These are phyloP conservation scores for Sclerotinia nivalis DNA, from an alignment of 2,329 filamentous ascomycete genomes.

Conservation along the genomic window DNA sequence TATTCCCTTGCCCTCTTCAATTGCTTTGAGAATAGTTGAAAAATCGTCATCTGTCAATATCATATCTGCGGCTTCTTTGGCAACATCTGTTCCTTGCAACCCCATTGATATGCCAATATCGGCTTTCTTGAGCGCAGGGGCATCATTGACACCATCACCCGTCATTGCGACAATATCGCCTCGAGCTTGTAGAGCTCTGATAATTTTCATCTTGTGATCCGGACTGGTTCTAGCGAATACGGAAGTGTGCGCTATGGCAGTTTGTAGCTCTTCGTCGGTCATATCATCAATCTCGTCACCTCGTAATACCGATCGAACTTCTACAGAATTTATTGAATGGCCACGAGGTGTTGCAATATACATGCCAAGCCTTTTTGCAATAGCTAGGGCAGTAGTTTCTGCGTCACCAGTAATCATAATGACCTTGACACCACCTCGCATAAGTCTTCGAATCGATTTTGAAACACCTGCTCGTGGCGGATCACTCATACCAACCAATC, in stretches of 20 bases:
- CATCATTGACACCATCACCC: slow-evolving; percentile 96
- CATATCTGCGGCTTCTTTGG: slow-evolving; percentile 95
- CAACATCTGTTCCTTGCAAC: slow-evolving; percentile 89
- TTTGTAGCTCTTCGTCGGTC: slow-evolving; percentile 79
- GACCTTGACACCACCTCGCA: slow-evolving; percentile 92
- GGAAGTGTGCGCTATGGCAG: slow-evolving; percentile 83
- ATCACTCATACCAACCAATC: slow-evolving; percentile 95
- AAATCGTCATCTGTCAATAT: slow-evolving; percentile 89
- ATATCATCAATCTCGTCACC: slow-evolving; percentile 94
- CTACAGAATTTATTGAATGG: slow-evolving; percentile 55
- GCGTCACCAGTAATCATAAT: slow-evolving; percentile 99
- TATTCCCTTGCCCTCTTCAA: slow-evolving; percentile 98
- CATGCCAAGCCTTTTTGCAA: slow-evolving; percentile 95
- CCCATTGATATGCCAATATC: slow-evolving; percentile 99
- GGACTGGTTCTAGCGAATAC: slow-evolving; percentile 96
- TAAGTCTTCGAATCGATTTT: slow-evolving; percentile 81
- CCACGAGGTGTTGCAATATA: slow-evolving; percentile 61
- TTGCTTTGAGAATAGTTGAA: slow-evolving; percentile 87
- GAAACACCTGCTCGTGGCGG: slow-evolving; percentile 89
- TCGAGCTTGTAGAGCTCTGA: slow-evolving; percentile 83
- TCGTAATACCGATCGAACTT: slow-evolving; percentile 71
- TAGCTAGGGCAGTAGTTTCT: slow-evolving; percentile 90
- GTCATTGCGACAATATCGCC: slow-evolving; percentile 99
- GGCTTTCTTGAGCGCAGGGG: slow-evolving; percentile 91
- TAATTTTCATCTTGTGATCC: slow-evolving; percentile 98